Evolutionary conservation across 108 stramenopile species (phyloP).

Genomic region (Cyclostephanos tholiformis): DNA sequence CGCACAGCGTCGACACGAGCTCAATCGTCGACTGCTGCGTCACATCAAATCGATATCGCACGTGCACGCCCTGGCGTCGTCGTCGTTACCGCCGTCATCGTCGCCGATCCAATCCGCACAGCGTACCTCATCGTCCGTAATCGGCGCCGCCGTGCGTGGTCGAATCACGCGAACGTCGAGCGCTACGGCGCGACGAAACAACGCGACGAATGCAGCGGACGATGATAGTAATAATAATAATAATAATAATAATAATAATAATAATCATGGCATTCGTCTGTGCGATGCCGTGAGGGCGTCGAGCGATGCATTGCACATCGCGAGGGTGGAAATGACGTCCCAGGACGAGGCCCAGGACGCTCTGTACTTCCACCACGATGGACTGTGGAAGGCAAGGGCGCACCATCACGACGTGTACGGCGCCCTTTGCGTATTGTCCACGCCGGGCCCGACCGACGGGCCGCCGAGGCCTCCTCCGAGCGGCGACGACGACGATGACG

Average conservation of each 20-base stretch:
- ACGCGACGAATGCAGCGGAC: no score
- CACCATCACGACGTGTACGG: constrained; percentile 83
- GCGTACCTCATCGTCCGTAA: no score
- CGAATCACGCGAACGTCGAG: constrained; percentile 3
- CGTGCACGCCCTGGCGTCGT: constrained; percentile 69
- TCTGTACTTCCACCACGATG: constrained; percentile 85
- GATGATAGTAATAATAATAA: no score
- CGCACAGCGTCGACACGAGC: constrained; percentile 84
- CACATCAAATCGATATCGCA: constrained; percentile 69
- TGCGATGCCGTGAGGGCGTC: constrained; percentile 50
- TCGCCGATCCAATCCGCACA: no score
- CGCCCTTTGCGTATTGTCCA: constrained; percentile 59
- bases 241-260: no score
- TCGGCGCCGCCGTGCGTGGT: neutral
- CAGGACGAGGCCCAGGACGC: constrained; percentile 90
- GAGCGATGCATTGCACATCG: constrained; percentile 69
- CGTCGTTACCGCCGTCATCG: constrained; percentile 35
- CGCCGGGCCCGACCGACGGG: neutral
- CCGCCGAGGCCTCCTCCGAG: constrained; percentile 10
- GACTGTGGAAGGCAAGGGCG: constrained; percentile 58
- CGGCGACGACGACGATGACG: neutral
- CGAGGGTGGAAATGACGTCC: constrained; percentile 63
- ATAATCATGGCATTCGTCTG: constrained; percentile 19
- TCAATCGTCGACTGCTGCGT: constrained; percentile 65
- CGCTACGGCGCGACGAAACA: neutral